These are phyloP conservation scores for Blastocystis sp. DNA, from an alignment of 352 stramenopile species.

Conservation along the genomic window DNA sequence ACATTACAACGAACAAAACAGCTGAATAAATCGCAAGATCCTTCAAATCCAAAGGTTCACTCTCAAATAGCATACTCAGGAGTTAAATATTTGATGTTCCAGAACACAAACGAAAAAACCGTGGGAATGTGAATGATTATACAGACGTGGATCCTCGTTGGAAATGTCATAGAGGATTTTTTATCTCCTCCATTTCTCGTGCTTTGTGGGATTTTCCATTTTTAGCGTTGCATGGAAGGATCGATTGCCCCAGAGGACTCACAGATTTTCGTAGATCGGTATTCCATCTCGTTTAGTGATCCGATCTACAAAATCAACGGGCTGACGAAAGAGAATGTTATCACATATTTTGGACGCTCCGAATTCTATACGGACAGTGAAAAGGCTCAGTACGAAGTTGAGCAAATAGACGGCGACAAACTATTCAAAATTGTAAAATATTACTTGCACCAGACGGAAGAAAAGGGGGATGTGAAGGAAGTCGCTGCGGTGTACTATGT, in stretches of 20 bases:
- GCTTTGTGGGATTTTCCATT: too few relatives aligned
- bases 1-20: not conserved
- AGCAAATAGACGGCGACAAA: not conserved
- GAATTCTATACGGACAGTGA: constrained; percentile 18
- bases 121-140: not conserved
- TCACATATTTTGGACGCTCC: constrained; percentile 8
- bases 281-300: too few relatives aligned
- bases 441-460: not conserved
- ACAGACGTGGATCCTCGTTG: not conserved
- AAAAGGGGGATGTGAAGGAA: not conserved
- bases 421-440: constrained; percentile 50
- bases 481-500: constrained; percentile 25
- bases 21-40: not conserved
- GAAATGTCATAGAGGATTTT: constrained; percentile 7
- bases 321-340: not conserved
- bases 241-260: too few relatives aligned
- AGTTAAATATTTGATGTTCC: not conserved
- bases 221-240: too few relatives aligned
- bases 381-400: not conserved
- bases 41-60: not conserved
- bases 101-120: not conserved
- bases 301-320: not conserved
- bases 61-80: not conserved
- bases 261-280: too few relatives aligned
- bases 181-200: not conserved